Conservation (phyloP, 495 filamentous ascomycete species). For the Daldinia grandis region DNA sequence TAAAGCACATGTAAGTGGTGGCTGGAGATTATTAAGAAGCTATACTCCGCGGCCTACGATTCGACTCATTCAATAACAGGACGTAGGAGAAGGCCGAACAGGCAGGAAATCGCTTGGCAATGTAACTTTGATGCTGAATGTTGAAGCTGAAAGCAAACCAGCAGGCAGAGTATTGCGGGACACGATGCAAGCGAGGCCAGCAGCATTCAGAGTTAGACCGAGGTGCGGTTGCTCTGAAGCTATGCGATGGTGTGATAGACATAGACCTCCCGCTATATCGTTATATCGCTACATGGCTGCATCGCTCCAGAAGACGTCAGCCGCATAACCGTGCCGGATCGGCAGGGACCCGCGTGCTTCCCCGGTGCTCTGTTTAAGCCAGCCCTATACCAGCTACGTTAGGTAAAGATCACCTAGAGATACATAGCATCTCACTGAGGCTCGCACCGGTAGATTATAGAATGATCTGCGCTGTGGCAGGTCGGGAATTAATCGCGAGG, state of each 20-base stretch:
- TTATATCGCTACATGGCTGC: slow-evolving; percentile 15
- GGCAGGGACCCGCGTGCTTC: slow-evolving; percentile 16
- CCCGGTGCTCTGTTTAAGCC: slow-evolving; percentile 2
- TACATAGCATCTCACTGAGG: neutral
- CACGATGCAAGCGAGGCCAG: slow-evolving; percentile 22
- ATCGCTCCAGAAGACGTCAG: slow-evolving; percentile 9
- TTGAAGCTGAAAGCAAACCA: slow-evolving; percentile 21
- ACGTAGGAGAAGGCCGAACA: slow-evolving; percentile 13
- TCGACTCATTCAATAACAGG: slow-evolving; percentile 3
- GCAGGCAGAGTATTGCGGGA: slow-evolving; percentile 15
- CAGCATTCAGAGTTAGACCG: slow-evolving; percentile 28
- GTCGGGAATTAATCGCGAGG: neutral
- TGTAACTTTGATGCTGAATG: slow-evolving; percentile 18
- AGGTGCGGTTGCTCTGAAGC: slow-evolving; percentile 32
- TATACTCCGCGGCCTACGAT: slow-evolving; percentile 5
- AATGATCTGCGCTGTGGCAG: neutral
- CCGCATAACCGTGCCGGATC: slow-evolving; percentile 35
- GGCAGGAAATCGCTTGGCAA: slow-evolving; percentile 27
- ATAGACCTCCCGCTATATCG: neutral
- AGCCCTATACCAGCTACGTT: slow-evolving; percentile 21
- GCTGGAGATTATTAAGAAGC: slow-evolving; percentile 25
- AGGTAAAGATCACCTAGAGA: slow-evolving; percentile 18
- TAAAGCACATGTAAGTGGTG: slow-evolving; percentile 1
- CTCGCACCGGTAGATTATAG: neutral
- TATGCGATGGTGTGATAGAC: slow-evolving; percentile 28